Evolutionary conservation across 345 rosid species (phyloP).

Genomic region (Eucalyptus pauciflora): DNA sequence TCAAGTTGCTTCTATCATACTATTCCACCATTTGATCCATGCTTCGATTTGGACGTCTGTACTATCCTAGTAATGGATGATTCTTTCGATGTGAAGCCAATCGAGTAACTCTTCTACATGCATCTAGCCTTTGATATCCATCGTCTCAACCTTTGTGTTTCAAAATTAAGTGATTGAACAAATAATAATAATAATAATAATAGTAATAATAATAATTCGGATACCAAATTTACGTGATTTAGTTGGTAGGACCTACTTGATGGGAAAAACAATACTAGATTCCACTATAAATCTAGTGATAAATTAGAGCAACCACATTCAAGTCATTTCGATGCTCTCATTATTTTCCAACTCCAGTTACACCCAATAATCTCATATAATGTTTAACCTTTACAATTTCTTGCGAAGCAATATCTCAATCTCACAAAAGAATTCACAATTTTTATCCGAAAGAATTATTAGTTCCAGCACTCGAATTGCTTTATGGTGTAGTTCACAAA

Average conservation of each 20-base stretch:
- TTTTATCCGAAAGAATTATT: not conserved
- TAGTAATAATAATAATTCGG: not conserved
- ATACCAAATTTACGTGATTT: not conserved
- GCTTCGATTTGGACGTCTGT: not conserved
- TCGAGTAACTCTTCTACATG: not conserved
- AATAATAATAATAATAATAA: too few relatives aligned
- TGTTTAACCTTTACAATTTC: not conserved
- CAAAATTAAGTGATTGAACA: not conserved
- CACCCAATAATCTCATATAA: not conserved
- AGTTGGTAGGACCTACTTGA: not conserved
- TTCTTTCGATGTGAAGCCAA: not conserved
- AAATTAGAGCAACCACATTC: not conserved
- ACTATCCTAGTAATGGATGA: not conserved
- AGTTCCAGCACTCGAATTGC: not conserved
- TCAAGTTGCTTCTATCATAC: not conserved
- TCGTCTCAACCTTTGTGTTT: not conserved
- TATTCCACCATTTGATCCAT: not conserved
- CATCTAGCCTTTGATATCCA: not conserved
- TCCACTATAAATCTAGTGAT: not conserved
- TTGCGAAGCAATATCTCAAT: not conserved
- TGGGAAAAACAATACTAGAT: not conserved
- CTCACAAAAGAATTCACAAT: not conserved
- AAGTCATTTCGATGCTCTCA: not conserved
- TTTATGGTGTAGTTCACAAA: not conserved
- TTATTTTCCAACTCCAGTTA: not conserved